phyloP scores from a whole-genome alignment of 2,329 filamentous ascomycete species.

The Sporothrix sp. region DNA sequence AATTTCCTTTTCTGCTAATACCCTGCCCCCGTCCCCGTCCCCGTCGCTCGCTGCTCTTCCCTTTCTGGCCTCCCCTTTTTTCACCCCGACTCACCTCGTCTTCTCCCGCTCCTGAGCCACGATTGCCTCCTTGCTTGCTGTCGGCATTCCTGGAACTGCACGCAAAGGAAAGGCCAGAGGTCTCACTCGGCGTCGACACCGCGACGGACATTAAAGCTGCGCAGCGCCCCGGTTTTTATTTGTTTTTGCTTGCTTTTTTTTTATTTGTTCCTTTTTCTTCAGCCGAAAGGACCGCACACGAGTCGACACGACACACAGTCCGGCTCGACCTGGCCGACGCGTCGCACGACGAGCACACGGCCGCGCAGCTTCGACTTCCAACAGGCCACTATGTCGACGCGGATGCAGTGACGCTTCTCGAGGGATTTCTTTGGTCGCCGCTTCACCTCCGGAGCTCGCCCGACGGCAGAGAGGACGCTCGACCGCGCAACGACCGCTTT shows the following conservation, averaged over 20 bases:
- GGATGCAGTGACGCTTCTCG: not conserved
- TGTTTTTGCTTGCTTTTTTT: not conserved
- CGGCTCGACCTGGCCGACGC: not conserved
- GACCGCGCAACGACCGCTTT: too few relatives aligned
- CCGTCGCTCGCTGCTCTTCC: not conserved
- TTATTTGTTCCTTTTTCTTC: not conserved
- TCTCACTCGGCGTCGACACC: too few relatives aligned
- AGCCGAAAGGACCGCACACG: not conserved
- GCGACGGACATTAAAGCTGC: too few relatives aligned
- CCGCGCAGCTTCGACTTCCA: too few relatives aligned
- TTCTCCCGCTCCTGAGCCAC: not conserved
- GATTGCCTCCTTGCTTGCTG: too few relatives aligned
- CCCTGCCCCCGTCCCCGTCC: not conserved
- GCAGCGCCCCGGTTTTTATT: not conserved
- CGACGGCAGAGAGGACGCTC: not conserved
- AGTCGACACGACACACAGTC: not conserved
- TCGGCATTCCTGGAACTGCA: too few relatives aligned
- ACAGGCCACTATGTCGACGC: conserved; percentile 2
- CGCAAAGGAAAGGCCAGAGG: not conserved
- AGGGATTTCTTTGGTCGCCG: not conserved
- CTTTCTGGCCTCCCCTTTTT: not conserved
- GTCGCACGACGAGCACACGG: not conserved
- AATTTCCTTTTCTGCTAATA: not conserved
- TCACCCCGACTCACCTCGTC: not conserved
- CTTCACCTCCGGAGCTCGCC: too few relatives aligned